Evolutionary conservation across 768 basidiomycete species (phyloP), one percentile per base, ranked within the genome.

Genomic region (Tylopilus plumbeoviolaceoides): DNA sequence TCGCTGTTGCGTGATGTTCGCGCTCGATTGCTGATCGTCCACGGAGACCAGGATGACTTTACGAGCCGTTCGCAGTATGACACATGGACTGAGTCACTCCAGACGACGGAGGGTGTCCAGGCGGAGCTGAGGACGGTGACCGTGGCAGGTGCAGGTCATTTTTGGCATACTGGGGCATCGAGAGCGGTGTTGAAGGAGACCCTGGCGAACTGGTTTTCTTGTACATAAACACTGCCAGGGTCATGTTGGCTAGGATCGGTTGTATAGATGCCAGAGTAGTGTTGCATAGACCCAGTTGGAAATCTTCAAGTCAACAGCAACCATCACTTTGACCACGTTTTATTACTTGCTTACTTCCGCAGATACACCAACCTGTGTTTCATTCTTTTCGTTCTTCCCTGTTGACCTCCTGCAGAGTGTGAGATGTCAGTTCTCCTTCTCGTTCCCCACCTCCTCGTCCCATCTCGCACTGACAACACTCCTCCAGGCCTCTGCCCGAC

Each of bases 401-500:
- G 39, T 57, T 63, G 56, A 60, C 44, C 56, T 55, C 48, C 47
- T 47, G 57, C 54, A 59, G 58, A 57, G 63, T 51, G 55, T 50
- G 45, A 54, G 47, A 69, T 69, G 68, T 69, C 46, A 68, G 66
- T 67, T 20, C 15, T 44, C 33, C 9, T 30, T 30, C 14, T 33
- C 33, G 33, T 33, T 58, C 27, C 15, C 30, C 21, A 12, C 20
- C 18, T 30, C 46, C 14, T 33, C 41, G n/a, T 46, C 50, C 30
- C 51, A 56, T 59, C 45, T 53, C 49, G 36, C 30, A 44, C 58
- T 62, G 40, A 70, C 52, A 7, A 11, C 35, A 38, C 25, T 15
- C 39, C 39, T 23, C 49, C 64, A 91, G 89, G 90, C 86, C 87
- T 50, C 72, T 91, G 57, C 89, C 91, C 70, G 90, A 92, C 77